These are phyloP conservation scores for Mariannaea elegans DNA, from an alignment of 2,329 filamentous ascomycete species.

Conservation along the genomic window DNA sequence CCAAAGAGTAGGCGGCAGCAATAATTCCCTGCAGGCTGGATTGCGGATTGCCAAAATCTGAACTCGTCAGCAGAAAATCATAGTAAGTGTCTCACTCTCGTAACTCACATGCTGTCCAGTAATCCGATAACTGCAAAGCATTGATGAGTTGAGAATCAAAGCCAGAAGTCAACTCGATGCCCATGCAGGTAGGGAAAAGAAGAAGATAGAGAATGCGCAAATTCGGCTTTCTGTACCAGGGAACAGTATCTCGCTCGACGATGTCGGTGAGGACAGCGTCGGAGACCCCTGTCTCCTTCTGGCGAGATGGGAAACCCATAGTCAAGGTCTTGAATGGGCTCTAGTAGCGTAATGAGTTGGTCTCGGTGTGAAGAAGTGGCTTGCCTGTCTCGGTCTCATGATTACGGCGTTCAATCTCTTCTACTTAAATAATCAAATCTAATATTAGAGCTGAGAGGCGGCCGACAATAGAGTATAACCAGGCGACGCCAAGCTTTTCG, in stretches of 20 bases:
- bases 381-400: background rate
- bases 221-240: conserved; percentile 65
- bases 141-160: conserved; percentile 51
- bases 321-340: background rate
- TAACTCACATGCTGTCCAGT: conserved; percentile 3
- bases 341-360: background rate
- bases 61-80: background rate
- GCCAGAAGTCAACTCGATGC: conserved; percentile 65
- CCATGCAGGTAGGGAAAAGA: conserved; percentile 63
- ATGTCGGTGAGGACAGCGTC: conserved; percentile 43
- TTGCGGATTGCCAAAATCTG: conserved; percentile 8
- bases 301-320: conserved; percentile 12
- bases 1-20: conserved; percentile 66
- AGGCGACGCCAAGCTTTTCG: background rate
- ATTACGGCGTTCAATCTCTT: background rate
- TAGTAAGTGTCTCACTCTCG: no score
- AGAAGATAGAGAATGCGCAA: conserved; percentile 60
- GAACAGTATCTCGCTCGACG: conserved; percentile 43
- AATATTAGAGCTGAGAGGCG: background rate
- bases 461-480: background rate
- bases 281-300: conserved; percentile 15
- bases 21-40: conserved; percentile 59
- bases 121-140: conserved; percentile 11
- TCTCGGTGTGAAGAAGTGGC: background rate
- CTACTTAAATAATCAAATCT: background rate